Conservation (phyloP, 176 grass and related monocot genomes). For the Puya raimondii region DNA sequence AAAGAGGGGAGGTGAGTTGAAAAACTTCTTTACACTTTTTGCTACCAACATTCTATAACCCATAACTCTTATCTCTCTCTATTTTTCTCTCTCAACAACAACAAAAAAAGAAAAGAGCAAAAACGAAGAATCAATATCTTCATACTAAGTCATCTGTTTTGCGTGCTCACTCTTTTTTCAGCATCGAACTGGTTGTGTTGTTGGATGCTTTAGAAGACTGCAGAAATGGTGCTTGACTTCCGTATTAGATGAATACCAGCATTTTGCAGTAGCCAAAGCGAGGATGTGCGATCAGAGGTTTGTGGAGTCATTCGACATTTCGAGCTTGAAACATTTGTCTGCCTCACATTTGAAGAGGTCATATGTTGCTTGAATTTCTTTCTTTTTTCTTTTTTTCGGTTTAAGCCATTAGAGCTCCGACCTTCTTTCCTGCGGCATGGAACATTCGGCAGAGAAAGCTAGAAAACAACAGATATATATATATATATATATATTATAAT, state of each 20-base stretch:
- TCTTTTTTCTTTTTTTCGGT: neutral
- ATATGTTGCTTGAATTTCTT: neutral
- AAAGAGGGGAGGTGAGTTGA: conserved; percentile 65
- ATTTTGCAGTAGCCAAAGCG: conserved; percentile 75
- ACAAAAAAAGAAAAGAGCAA: no score
- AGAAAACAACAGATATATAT: no score
- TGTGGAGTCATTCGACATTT: conserved; percentile 84
- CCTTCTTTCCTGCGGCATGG: neutral
- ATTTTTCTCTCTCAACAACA: neutral
- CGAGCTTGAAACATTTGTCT: conserved; percentile 30
- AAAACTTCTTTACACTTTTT: neutral
- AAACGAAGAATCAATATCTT: no score
- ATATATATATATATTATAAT: no score
- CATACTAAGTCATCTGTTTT: neutral
- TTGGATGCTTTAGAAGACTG: conserved; percentile 76
- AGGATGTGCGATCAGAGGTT: conserved; percentile 66
- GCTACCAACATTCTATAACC: no score
- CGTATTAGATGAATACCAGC: conserved; percentile 73
- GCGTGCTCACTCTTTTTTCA: conserved; percentile 22
- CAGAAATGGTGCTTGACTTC: conserved; percentile 77
- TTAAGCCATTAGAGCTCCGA: neutral
- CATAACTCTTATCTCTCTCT: neutral
- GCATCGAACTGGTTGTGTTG: conserved; percentile 86
- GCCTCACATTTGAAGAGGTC: neutral
- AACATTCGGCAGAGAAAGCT: neutral